Conservation (phyloP, 768 basidiomycete species). For the Lactarius sp. region DNA sequence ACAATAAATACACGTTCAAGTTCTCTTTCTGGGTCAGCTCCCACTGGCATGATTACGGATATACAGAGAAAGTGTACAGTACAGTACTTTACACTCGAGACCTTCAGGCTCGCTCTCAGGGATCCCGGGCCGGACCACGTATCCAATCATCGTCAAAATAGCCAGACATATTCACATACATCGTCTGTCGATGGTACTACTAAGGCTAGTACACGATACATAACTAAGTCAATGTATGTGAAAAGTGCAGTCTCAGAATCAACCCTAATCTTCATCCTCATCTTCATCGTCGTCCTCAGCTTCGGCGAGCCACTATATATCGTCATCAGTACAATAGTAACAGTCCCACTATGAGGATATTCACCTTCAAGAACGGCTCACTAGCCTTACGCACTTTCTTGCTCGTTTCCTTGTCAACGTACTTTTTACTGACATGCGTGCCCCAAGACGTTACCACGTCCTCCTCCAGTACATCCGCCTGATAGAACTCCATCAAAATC, state of each 20-base stretch:
- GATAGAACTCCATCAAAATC: constrained; percentile 91
- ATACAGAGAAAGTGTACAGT: no score
- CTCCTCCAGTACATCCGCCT: constrained; percentile 88
- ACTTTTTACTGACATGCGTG: constrained; percentile 94
- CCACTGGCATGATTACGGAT: constrained; percentile 4
- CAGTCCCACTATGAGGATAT: constrained; percentile 19
- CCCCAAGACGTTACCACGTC: constrained; percentile 90
- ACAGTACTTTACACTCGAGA: neutral
- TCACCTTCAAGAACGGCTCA: constrained; percentile 89
- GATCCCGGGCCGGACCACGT: neutral
- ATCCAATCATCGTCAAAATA: neutral
- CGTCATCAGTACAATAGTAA: constrained; percentile 7
- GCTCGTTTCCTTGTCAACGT: constrained; percentile 88
- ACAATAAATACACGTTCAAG: constrained; percentile 46
- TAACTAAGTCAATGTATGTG: neutral
- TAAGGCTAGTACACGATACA: neutral
- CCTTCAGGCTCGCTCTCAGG: no score
- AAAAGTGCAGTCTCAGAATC: neutral
- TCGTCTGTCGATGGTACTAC: neutral
- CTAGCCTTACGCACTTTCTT: constrained; percentile 96
- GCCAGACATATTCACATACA: neutral
- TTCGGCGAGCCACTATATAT: constrained; percentile 74
- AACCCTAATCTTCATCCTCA: constrained; percentile 8
- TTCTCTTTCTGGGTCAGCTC: neutral
- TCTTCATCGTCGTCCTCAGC: constrained; percentile 72